These are phyloP conservation scores for Corylus americana DNA, from an alignment of 306 rosid species.

Conservation along the genomic window DNA sequence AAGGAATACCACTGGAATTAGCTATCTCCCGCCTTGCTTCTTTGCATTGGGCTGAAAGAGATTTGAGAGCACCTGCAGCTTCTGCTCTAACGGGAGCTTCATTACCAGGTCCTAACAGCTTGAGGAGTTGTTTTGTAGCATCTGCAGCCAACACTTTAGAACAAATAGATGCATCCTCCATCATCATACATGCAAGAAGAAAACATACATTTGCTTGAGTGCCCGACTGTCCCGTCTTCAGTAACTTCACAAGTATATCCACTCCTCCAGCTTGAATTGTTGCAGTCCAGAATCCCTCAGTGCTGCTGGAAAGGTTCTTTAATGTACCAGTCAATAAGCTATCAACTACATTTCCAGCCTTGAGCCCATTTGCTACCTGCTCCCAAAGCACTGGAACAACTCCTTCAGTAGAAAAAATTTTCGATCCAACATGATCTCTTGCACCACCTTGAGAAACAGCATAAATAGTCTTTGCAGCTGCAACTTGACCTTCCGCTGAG, in stretches of 20 bases:
- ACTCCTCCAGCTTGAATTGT: conserved; percentile 92
- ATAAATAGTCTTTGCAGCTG: conserved; percentile 92
- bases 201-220: conserved; percentile 89
- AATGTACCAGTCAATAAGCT: conserved; percentile 90
- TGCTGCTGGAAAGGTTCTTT: conserved; percentile 82
- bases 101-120: conserved; percentile 88
- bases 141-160: conserved; percentile 76
- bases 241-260: conserved; percentile 77
- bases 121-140: conserved; percentile 86
- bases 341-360: conserved; percentile 75
- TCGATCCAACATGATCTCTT: conserved; percentile 94
- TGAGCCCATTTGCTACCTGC: conserved; percentile 71
- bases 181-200: conserved; percentile 86
- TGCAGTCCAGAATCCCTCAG: conserved; percentile 95
- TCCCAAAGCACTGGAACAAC: conserved; percentile 96
- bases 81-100: conserved; percentile 95
- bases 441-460: conserved; percentile 97
- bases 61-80: conserved; percentile 96
- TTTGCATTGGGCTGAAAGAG: conserved; percentile 91
- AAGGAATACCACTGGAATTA: conserved; percentile 85
- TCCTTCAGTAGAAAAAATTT: conserved; percentile 98
- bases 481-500: conserved; percentile 85
- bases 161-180: conserved; percentile 91
- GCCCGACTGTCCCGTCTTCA: conserved; percentile 71
- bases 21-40: conserved; percentile 95